phyloP scores from a whole-genome alignment of 2,329 filamentous ascomycete species.

The Waltergamsia citrina region DNA sequence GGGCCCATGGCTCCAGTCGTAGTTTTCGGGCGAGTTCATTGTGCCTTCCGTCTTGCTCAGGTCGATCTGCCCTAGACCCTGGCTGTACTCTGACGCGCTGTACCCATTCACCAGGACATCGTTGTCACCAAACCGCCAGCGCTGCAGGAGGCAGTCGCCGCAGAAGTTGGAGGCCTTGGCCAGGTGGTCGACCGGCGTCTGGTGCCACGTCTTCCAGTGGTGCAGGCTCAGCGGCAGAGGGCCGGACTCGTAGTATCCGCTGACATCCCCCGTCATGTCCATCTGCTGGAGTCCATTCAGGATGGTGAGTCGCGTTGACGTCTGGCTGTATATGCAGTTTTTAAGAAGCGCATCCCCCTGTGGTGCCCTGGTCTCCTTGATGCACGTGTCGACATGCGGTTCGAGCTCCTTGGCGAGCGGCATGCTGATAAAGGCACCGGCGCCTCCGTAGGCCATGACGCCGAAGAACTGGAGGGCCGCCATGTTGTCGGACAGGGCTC shows the following conservation, averaged over 20 bases:
- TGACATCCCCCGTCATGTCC: constrained; percentile 43
- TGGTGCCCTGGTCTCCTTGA: constrained; percentile 18
- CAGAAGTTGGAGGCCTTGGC: constrained; percentile 39
- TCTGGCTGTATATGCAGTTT: constrained; percentile 47
- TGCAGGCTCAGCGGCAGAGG: constrained; percentile 46
- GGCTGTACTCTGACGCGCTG: constrained; percentile 40
- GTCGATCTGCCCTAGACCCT: constrained; percentile 27
- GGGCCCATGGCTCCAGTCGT: constrained; percentile 4
- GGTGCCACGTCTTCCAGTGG: constrained; percentile 56
- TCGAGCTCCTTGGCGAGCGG: constrained; percentile 39
- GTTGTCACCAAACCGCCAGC: constrained; percentile 38
- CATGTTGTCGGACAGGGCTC: constrained; percentile 47
- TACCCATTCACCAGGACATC: constrained; percentile 50
- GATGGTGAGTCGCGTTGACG: constrained; percentile 41
- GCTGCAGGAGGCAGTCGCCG: constrained; percentile 48
- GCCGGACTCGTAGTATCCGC: constrained; percentile 52
- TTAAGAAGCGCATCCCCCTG: constrained; percentile 45
- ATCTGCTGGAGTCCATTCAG: constrained; percentile 48
- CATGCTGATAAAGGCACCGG: constrained; percentile 47
- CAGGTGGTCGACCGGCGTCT: constrained; percentile 38
- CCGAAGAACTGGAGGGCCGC: constrained; percentile 41
- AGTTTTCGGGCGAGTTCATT: constrained; percentile 1
- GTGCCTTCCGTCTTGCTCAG: constrained; percentile 17
- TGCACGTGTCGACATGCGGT: constrained; percentile 36
- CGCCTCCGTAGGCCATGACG: constrained; percentile 52